phyloP scores from a whole-genome alignment of 2,329 filamentous ascomycete species.

The Penicillium sp. region DNA sequence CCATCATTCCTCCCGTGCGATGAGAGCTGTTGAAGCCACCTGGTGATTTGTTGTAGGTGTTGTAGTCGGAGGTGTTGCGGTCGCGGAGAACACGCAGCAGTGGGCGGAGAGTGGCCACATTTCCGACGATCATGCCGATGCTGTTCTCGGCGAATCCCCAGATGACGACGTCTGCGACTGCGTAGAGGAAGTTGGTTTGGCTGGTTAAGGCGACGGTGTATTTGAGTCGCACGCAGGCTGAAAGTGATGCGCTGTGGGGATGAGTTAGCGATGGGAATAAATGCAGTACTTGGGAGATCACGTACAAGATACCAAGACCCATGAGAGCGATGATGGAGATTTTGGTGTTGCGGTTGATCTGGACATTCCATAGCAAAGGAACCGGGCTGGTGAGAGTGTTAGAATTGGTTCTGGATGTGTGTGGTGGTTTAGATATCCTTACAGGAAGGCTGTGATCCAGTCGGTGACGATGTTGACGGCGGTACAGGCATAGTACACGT shows the following conservation, averaged over 20 bases:
- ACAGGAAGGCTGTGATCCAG: constrained; percentile 27
- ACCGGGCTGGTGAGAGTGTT: constrained; percentile 33
- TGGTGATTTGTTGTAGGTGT: constrained; percentile 6
- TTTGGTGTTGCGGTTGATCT: constrained; percentile 48
- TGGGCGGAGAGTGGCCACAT: constrained; percentile 49
- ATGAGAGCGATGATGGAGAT: constrained; percentile 49
- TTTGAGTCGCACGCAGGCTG: constrained; percentile 43
- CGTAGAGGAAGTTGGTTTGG: constrained; percentile 43
- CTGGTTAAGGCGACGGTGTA: constrained; percentile 45
- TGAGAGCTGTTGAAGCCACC: constrained; percentile 4
- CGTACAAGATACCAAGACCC: constrained; percentile 47
- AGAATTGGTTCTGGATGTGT: constrained; percentile 34
- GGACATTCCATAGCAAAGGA: constrained; percentile 43
- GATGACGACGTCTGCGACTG: constrained; percentile 45
- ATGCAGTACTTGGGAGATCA: constrained; percentile 33
- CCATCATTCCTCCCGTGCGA: constrained; percentile 5
- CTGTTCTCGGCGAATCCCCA: constrained; percentile 54
- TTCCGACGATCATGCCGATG: constrained; percentile 53
- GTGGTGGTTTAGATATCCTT: background rate
- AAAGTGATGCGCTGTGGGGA: constrained; percentile 34
- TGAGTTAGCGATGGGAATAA: background rate
- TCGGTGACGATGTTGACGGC: constrained; percentile 29
- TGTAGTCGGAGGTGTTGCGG: constrained; percentile 16
- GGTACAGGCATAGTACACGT: constrained; percentile 27
- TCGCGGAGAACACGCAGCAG: constrained; percentile 36